Percentiles rank a stretch among this genome's conserved stretches.
phyloP scores from a whole-genome alignment of 495 filamentous ascomycete genomes.

The Clavariopsis aquatica region DNA sequence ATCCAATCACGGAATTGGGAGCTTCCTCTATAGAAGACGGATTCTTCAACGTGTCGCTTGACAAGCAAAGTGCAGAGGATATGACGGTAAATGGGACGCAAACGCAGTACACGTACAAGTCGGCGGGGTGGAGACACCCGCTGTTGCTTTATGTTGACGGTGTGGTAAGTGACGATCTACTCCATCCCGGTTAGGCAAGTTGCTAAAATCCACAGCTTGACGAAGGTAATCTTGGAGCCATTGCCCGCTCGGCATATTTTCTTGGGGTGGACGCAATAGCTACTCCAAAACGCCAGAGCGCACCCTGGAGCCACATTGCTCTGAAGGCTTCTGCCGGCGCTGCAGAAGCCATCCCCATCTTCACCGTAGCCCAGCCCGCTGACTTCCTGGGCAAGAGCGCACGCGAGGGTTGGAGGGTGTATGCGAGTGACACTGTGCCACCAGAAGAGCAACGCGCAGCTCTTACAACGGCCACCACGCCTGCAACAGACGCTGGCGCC shows the following conservation, averaged over 20 bases:
- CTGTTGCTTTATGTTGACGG: constrained; percentile 79
- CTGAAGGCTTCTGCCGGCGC: constrained; percentile 88
- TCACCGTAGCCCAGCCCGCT: constrained; percentile 63
- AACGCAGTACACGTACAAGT: constrained; percentile 42
- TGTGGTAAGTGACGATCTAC: constrained; percentile 49
- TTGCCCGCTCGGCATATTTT: constrained; percentile 82
- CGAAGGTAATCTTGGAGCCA: constrained; percentile 85
- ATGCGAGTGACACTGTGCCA: constrained; percentile 51
- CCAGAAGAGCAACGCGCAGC: not conserved
- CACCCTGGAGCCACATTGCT: constrained; percentile 70
- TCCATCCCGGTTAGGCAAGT: not conserved
- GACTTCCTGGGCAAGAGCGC: constrained; percentile 69
- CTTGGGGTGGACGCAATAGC: constrained; percentile 72
- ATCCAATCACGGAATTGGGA: constrained; percentile 64
- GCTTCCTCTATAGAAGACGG: constrained; percentile 23
- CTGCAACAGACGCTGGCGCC: not conserved
- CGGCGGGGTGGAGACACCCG: constrained; percentile 60
- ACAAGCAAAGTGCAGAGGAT: constrained; percentile 73
- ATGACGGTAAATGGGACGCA: constrained; percentile 65
- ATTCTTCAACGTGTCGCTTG: constrained; percentile 59
- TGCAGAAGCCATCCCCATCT: constrained; percentile 71
- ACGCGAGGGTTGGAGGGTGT: constrained; percentile 77
- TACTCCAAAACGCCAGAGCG: constrained; percentile 51
- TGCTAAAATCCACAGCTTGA: constrained; percentile 56
- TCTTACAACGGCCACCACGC: constrained; percentile 1